Percentiles rank a stretch among this genome's conserved stretches.
Evolutionary conservation across 2,329 filamentous ascomycete genomes (phyloP).

Genomic region (Exserohilum turcica): DNA sequence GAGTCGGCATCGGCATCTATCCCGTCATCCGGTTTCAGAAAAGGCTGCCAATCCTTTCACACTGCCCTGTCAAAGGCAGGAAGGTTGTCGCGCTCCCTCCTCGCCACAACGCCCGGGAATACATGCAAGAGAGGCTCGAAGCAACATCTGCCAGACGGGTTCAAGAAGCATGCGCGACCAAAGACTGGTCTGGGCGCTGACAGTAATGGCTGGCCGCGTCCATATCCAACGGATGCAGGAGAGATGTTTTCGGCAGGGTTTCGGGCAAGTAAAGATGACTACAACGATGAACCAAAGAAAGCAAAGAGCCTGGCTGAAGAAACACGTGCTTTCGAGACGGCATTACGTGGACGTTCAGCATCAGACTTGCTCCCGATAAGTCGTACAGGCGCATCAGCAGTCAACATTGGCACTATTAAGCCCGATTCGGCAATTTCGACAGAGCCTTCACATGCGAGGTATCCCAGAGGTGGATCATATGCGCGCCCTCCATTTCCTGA

Average conservation of each 20-base stretch:
- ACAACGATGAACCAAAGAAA: not conserved
- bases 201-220: constrained; percentile 1
- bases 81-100: constrained; percentile 18
- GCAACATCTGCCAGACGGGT: not conserved
- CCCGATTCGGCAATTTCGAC: not conserved
- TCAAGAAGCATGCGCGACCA: not conserved
- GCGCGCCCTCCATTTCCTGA: not conserved
- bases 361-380: not conserved
- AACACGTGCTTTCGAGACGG: no score
- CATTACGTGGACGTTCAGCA: not conserved
- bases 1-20: not conserved
- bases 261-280: not conserved
- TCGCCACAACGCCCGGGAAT: constrained; percentile 18
- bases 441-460: not conserved
- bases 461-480: not conserved
- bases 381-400: not conserved
- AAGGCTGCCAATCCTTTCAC: not conserved
- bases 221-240: not conserved
- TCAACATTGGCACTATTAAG: no score
- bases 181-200: constrained; percentile 1
- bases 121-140: constrained; percentile 17
- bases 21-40: not conserved
- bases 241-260: not conserved
- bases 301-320: not conserved
- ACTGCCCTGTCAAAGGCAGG: constrained; percentile 4